Evolutionary conservation across 768 basidiomycete genomes (phyloP).

Genomic region (Lactifluus rugatus): DNA sequence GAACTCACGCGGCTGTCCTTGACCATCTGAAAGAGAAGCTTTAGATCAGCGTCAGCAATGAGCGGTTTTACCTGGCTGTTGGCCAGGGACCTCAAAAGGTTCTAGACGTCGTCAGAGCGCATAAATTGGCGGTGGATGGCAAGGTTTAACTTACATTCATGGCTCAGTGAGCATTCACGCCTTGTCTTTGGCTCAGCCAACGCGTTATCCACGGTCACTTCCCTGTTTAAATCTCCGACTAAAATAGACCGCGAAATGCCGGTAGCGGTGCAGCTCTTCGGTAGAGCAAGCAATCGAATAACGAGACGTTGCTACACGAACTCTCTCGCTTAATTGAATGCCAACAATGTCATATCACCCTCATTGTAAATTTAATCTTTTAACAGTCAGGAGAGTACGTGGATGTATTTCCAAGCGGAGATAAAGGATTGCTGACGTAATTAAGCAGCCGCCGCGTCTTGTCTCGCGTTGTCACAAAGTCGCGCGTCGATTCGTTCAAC

Average conservation of each 20-base stretch:
- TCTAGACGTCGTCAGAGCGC: conserved; percentile 36
- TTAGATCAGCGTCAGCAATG: conserved; percentile 61
- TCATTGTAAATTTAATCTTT: no score
- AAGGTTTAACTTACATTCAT: conserved; percentile 31
- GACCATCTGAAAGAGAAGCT: conserved; percentile 71
- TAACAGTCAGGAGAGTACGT: no score
- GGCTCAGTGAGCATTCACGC: conserved; percentile 22
- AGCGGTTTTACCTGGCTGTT: conserved; percentile 58
- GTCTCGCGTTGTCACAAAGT: conserved; percentile 9
- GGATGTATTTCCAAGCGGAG: background rate
- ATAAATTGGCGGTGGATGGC: conserved; percentile 24
- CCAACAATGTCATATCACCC: no score
- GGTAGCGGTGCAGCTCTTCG: background rate
- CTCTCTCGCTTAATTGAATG: no score
- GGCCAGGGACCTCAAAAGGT: conserved; percentile 82
- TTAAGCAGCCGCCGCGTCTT: conserved; percentile 7
- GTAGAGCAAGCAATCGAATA: background rate
- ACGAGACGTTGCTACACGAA: no score
- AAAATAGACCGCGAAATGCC: conserved; percentile 3
- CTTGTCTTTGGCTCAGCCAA: conserved; percentile 21
- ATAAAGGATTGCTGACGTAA: conserved; percentile 10
- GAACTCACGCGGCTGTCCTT: conserved; percentile 78
- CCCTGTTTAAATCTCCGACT: conserved; percentile 24
- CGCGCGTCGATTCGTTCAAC: conserved; percentile 11
- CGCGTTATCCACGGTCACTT: conserved; percentile 24